Evolutionary conservation across 1,284 basidiomycete genomes (phyloP), one percentile per base, ranked within the genome.

Genomic region (Malassezia japonica): DNA sequence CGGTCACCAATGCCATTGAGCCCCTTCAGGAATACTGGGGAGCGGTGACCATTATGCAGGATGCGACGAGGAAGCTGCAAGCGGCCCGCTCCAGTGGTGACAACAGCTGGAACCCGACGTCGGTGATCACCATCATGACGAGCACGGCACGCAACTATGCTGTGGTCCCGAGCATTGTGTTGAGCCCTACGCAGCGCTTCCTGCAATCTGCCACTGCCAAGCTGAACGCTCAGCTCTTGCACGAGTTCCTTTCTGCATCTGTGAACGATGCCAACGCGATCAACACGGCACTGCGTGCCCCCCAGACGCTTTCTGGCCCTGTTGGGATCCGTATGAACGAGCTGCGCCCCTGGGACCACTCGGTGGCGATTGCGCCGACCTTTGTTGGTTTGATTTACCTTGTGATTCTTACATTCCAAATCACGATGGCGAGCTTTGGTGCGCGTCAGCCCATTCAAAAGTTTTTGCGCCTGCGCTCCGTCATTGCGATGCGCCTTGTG

Each of bases 311-410:
- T 38, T 74, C 77, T 2, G 61, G 73, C 9, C 79, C 81, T 1
- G 64, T 84, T n/a, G 74, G 65, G 21, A 82, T 78, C 60, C 77
- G 73, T 0, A 54, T 80, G 23, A 58, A 75, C 48, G 85, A 87
- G 63, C 60, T 84, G 1, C 75, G 80, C 28, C 83, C 84, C 0
- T 87, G 84, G 64, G 77, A 82, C 57, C 75, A 80, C 33, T 80
- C 83, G 21, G 85, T 85, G 4, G 84, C 84, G 0, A 77, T 79
- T 9, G 86, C 85, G 0, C 78, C 82, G 37, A 79, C 81, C 34
- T 84, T 83, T 54, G 84, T 87, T 23, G 86, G 83, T 23, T 75
- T 85, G 6, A 83, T 87, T 54, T 87, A 86, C 74, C 75, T 84
- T 37, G 74, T 81, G 46, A 85, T 87, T 54, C 66, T 76, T 18